Percentiles rank a stretch among this genome's conserved stretches.
Conservation (phyloP, 1,284 basidiomycete species). For the Rhodofomes roseus region DNA sequence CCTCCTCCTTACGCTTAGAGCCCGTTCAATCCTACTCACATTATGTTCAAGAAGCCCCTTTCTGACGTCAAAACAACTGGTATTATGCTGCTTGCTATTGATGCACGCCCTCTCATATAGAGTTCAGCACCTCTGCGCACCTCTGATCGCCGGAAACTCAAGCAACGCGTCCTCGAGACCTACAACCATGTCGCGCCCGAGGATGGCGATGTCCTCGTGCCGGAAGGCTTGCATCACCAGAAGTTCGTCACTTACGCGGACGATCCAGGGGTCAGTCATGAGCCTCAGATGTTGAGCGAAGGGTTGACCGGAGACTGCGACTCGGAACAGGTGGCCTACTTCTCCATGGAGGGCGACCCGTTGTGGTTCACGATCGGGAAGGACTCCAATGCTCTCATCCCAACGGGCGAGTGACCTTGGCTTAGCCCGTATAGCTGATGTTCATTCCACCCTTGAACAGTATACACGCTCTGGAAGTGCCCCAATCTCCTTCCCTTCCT, state of each 20-base stretch:
- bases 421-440: not conserved
- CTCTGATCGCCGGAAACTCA: slow-evolving; percentile 69
- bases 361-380: slow-evolving; percentile 81
- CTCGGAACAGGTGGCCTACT: slow-evolving; percentile 50
- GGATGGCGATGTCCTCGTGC: slow-evolving; percentile 59
- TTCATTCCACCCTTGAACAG: slow-evolving; percentile 18
- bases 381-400: slow-evolving; percentile 60
- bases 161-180: slow-evolving; percentile 47
- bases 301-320: not conserved
- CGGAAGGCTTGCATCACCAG: slow-evolving; percentile 62
- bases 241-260: slow-evolving; percentile 63
- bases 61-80: slow-evolving; percentile 64
- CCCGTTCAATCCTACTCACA: no score
- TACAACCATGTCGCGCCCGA: slow-evolving; percentile 45
- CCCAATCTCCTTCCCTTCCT: slow-evolving; percentile 60
- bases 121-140: slow-evolving; percentile 56
- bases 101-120: not conserved
- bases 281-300: not conserved
- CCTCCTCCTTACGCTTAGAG: not conserved
- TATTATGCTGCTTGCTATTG: slow-evolving; percentile 11
- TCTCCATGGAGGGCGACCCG: slow-evolving; percentile 70
- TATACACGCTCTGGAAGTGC: slow-evolving; percentile 76
- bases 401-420: slow-evolving; percentile 46
- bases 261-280: slow-evolving; percentile 55
- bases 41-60: slow-evolving; percentile 48